Conservation (phyloP, 2,329 filamentous ascomycete genomes). For the Talaromyces sp. region DNA sequence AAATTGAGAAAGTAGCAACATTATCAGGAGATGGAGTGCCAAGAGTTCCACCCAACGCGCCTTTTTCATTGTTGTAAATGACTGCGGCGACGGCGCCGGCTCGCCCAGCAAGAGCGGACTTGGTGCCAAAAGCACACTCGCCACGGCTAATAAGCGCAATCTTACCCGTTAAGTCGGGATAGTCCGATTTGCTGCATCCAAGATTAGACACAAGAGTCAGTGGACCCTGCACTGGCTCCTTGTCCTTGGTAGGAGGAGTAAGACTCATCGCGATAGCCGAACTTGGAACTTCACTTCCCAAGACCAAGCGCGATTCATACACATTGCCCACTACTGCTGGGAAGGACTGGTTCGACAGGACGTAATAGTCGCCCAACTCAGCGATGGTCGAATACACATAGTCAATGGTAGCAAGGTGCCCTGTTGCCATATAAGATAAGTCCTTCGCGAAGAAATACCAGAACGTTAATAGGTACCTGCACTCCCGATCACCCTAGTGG, state of each 20-base stretch:
- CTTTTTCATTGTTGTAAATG: slow-evolving; percentile 69
- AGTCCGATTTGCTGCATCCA: slow-evolving; percentile 64
- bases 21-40: not conserved
- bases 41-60: slow-evolving; percentile 53
- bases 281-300: slow-evolving; percentile 52
- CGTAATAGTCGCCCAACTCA: not conserved
- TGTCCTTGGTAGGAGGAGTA: slow-evolving; percentile 49
- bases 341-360: not conserved
- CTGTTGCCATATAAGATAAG: not conserved
- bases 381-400: not conserved
- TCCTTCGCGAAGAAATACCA: not conserved
- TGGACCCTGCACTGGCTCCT: slow-evolving; percentile 49
- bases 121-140: slow-evolving; percentile 66
- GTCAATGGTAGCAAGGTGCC: not conserved
- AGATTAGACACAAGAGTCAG: slow-evolving; percentile 59
- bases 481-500: not conserved
- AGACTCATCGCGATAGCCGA: slow-evolving; percentile 59
- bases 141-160: slow-evolving; percentile 71
- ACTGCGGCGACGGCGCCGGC: slow-evolving; percentile 69
- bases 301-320: slow-evolving; percentile 8
- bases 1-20: not conserved
- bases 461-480: not conserved
- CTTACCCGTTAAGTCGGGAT: slow-evolving; percentile 57
- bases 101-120: slow-evolving; percentile 63
- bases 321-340: not conserved